These are phyloP conservation scores for Boletus fagicola DNA, from an alignment of 768 basidiomycete species.

Conservation along the genomic window DNA sequence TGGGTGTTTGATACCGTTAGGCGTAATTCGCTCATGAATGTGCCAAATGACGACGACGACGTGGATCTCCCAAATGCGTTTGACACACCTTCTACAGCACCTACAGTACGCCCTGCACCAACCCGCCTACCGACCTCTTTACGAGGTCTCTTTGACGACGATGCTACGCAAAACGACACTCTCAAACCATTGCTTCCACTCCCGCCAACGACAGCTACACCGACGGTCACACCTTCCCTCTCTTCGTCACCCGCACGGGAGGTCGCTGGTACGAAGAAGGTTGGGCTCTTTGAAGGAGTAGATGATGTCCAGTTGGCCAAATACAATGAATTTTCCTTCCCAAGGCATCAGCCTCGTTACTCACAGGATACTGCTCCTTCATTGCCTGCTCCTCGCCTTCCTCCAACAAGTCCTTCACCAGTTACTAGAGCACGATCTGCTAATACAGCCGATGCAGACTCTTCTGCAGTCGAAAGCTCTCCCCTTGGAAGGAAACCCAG, in stretches of 20 bases:
- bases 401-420: conserved; percentile 34
- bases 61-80: conserved; percentile 12
- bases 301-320: conserved; percentile 45
- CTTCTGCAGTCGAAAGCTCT: conserved; percentile 13
- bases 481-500: conserved; percentile 35
- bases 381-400: conserved; percentile 18
- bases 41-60: conserved; percentile 27
- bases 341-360: conserved; percentile 54
- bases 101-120: conserved; percentile 52
- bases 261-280: conserved; percentile 32
- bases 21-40: conserved; percentile 35
- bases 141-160: conserved; percentile 74
- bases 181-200: conserved; percentile 41
- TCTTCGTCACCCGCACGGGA: conserved; percentile 40
- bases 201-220: conserved; percentile 27
- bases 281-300: conserved; percentile 29
- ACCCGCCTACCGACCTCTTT: conserved; percentile 72
- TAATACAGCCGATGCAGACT: conserved; percentile 27
- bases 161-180: conserved; percentile 38
- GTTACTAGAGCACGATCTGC: conserved; percentile 36
- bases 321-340: conserved; percentile 54
- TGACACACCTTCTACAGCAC: conserved; percentile 24
- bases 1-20: conserved; percentile 82
- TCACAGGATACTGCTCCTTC: conserved; percentile 51
- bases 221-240: conserved; percentile 26